Evolutionary conservation across 1,139 yeast species (phyloP).

Genomic region (Hyphopichia fennica): DNA sequence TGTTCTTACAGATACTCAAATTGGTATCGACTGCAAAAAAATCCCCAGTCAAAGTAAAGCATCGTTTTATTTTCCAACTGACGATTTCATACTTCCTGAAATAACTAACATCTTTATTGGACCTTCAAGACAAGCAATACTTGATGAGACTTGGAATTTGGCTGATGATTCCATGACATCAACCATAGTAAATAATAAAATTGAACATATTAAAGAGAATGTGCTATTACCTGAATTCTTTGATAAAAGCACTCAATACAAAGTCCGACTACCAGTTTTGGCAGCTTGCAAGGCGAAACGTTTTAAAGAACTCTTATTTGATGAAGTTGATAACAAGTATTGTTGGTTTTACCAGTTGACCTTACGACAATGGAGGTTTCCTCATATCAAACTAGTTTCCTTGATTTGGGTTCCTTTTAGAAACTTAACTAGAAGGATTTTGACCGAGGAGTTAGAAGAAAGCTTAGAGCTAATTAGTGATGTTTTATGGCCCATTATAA

Average conservation of each 20-base stretch:
- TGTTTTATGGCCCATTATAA: background rate
- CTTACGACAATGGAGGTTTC: background rate
- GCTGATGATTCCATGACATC: background rate
- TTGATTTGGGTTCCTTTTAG: background rate
- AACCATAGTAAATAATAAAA: background rate
- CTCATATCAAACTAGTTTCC: background rate
- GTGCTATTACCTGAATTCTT: background rate
- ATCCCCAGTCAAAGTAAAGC: no score
- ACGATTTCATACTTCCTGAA: no score
- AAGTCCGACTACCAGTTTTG: background rate
- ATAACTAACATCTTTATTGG: no score
- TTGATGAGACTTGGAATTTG: background rate
- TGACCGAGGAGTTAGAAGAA: background rate
- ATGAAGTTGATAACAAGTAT: background rate
- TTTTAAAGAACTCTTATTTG: background rate
- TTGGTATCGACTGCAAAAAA: no score
- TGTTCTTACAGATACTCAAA: no score
- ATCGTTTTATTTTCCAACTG: no score
- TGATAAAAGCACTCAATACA: background rate
- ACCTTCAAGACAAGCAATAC: background rate
- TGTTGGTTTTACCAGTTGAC: background rate
- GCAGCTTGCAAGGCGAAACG: background rate
- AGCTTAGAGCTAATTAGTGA: background rate
- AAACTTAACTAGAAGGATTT: background rate
- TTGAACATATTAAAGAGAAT: background rate